These are phyloP conservation scores for Mallotus repandus DNA, from an alignment of 441 rosid species.

Conservation along the genomic window DNA sequence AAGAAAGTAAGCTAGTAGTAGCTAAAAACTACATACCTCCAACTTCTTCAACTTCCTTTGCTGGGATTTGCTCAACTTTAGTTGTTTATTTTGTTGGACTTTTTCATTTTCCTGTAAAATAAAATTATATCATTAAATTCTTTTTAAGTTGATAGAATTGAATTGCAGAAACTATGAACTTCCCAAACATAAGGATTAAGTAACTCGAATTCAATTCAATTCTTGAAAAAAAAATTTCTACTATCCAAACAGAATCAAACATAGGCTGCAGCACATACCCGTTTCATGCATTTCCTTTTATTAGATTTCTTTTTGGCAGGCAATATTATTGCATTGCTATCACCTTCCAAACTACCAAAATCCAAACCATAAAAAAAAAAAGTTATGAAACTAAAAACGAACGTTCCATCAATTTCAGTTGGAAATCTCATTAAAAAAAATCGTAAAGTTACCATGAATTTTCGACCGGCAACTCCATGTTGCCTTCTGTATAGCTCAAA, in stretches of 20 bases:
- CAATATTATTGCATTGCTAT: conserved; percentile 61
- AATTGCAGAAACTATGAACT: too few relatives aligned
- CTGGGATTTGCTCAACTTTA: conserved; percentile 51
- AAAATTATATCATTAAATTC: neutral
- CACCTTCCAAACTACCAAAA: conserved; percentile 41
- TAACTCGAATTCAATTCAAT: too few relatives aligned
- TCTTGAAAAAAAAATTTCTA: too few relatives aligned
- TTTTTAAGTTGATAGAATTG: too few relatives aligned
- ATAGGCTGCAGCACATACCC: conserved; percentile 29
- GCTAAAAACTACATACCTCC: conserved; percentile 37
- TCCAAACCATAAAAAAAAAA: conserved; percentile 2
- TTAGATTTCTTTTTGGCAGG: conserved; percentile 44
- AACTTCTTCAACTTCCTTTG: conserved; percentile 72
- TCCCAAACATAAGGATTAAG: too few relatives aligned
- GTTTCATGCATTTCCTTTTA: conserved; percentile 34
- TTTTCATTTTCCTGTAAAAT: conserved; percentile 26
- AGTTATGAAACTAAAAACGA: too few relatives aligned
- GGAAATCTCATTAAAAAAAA: neutral
- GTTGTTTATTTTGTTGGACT: conserved; percentile 23
- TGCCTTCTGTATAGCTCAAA: neutral
- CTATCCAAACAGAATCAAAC: neutral
- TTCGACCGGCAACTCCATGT: conserved; percentile 12
- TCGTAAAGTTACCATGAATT: conserved; percentile 7
- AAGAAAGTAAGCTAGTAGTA: neutral
- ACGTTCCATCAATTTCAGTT: too few relatives aligned